These are phyloP conservation scores for Didymella sp. DNA, from an alignment of 2,329 filamentous ascomycete genomes.

Conservation along the genomic window DNA sequence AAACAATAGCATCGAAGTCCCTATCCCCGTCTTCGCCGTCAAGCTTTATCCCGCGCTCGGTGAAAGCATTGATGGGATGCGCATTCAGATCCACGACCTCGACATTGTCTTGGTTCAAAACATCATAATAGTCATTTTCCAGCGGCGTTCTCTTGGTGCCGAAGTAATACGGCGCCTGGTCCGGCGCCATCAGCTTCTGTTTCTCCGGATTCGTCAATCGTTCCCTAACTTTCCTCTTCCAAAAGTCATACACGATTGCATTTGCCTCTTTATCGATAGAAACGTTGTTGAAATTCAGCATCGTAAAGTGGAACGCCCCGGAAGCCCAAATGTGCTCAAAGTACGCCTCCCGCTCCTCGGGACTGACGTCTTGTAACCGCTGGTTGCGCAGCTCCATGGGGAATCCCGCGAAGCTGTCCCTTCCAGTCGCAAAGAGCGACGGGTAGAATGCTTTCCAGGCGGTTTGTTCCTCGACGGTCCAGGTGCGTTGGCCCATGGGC, in stretches of 20 bases:
- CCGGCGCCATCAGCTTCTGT: slow-evolving; percentile 50
- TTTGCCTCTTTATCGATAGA: slow-evolving; percentile 49
- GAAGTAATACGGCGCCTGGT: slow-evolving; percentile 51
- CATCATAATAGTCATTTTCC: slow-evolving; percentile 50
- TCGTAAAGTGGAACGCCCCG: slow-evolving; percentile 51
- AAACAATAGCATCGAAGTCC: slow-evolving; percentile 62
- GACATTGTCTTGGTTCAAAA: slow-evolving; percentile 54
- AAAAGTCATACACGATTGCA: slow-evolving; percentile 52
- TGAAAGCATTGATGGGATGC: slow-evolving; percentile 55
- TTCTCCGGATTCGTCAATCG: slow-evolving; percentile 51
- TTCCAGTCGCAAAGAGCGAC: slow-evolving; percentile 23
- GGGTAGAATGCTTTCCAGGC: slow-evolving; percentile 39
- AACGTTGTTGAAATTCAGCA: slow-evolving; percentile 44
- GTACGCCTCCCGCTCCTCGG: slow-evolving; percentile 27
- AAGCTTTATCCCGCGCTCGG: slow-evolving; percentile 59
- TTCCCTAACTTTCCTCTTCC: slow-evolving; percentile 54
- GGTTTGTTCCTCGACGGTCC: slow-evolving; percentile 29
- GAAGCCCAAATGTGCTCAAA: slow-evolving; percentile 37
- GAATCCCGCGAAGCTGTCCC: slow-evolving; percentile 27
- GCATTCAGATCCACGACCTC: slow-evolving; percentile 53
- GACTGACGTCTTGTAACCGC: slow-evolving; percentile 22
- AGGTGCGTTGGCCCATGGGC: slow-evolving; percentile 34
- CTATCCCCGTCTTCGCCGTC: slow-evolving; percentile 56
- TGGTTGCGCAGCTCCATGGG: slow-evolving; percentile 16
- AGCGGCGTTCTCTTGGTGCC: slow-evolving; percentile 52